Base-by-base conservation (phyloP, 768 basidiomycete genomes). In the Lactarius indigo region DNA sequence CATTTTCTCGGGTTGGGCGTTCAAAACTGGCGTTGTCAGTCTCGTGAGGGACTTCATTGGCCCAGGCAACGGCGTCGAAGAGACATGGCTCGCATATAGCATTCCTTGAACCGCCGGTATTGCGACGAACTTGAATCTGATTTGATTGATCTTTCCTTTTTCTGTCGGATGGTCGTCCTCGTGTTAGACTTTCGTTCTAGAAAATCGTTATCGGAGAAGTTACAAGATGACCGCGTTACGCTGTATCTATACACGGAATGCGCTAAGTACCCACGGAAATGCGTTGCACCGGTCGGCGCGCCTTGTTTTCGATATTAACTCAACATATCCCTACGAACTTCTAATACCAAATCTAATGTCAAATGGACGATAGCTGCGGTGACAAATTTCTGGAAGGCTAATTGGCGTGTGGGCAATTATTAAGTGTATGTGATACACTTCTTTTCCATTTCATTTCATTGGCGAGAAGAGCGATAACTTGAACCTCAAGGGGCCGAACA, bases 11-110 rank as follows among this genome's bases (percentile, higher is more conserved):
- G 92, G 92, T 0, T 94, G 92, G 91, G 79, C 72, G 1, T 79
- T 84, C 15, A 93, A 94, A 76, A 91, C 87, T 1, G 78, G 74
- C 3, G 84, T 87, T 5, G 85, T 90, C 6, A 77, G 76, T 47
- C 72, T 87, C n/a, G 79, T 92, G 12, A 84, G 86, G 71, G 78
- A 79, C 18, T 90, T 89, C 88, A 83, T 91, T 28, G 88, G 87
- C 5, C 83, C 82, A 26, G 81, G 84, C 70, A 82, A 82, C 62
- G 77, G 77, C 68, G 79, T 79, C 18, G 82, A 84, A n/a, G 85
- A 89, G 68, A 85, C 84, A 20, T 93, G 91, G 91, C 75, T 91
- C 42, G 88, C 88, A 13, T 92, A 93, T 73, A 93, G 92, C 71
- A 91, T 93, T 69, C 91, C 91, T 0, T 84, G 74, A 70, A 33